A percentile compares a stretch with the other conserved stretches of the same genome.
Conservation (phyloP, 2,329 filamentous ascomycete species). For the Pyrenochaeta sp. region DNA sequence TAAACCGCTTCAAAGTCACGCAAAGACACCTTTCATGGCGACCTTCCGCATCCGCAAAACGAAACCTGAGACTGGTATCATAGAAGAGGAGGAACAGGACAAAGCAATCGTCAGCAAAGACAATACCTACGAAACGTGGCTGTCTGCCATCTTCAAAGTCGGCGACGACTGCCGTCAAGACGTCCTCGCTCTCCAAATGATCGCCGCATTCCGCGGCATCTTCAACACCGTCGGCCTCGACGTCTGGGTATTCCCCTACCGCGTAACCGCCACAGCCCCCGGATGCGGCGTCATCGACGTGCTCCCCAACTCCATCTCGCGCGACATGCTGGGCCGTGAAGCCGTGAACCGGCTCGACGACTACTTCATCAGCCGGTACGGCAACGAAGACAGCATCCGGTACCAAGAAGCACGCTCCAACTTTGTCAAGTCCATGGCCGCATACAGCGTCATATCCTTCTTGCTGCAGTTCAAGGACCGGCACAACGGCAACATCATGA, state of each 20-base stretch:
- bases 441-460: slow-evolving; percentile 96
- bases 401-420: slow-evolving; percentile 96
- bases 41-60: slow-evolving; percentile 96
- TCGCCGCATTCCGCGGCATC: slow-evolving; percentile 95
- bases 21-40: slow-evolving; percentile 98
- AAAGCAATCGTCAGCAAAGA: slow-evolving; percentile 39
- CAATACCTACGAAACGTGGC: slow-evolving; percentile 91
- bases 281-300: slow-evolving; percentile 99
- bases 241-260: slow-evolving; percentile 95
- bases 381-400: slow-evolving; percentile 90
- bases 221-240: slow-evolving; percentile 95
- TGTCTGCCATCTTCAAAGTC: slow-evolving; percentile 99
- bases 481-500: slow-evolving; percentile 99
- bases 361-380: slow-evolving; percentile 97
- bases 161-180: slow-evolving; percentile 98
- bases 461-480: slow-evolving; percentile 98
- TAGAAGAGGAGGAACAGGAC: slow-evolving; percentile 43
- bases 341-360: slow-evolving; percentile 98
- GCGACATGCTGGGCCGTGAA: slow-evolving; percentile 97
- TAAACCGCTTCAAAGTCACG: slow-evolving; percentile 96
- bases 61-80: slow-evolving; percentile 52
- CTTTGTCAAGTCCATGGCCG: slow-evolving; percentile 99
- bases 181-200: slow-evolving; percentile 95
- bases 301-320: slow-evolving; percentile 94
- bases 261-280: slow-evolving; percentile 94